Evolutionary conservation across 768 basidiomycete genomes (phyloP).

Genomic region (Trichaptum fuscoviolaceum): DNA sequence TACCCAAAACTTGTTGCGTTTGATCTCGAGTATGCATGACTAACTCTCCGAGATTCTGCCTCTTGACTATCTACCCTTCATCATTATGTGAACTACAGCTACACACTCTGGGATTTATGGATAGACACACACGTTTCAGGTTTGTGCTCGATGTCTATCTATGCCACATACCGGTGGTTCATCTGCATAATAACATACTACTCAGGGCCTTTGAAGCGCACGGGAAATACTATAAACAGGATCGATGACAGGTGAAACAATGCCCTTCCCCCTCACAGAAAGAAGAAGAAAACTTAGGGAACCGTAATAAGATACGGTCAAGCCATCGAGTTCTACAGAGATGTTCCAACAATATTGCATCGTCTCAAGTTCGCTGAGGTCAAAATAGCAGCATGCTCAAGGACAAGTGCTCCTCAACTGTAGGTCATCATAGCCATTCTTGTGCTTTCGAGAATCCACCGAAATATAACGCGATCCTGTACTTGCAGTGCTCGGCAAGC

Average conservation of each 20-base stretch:
- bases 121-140: conserved; percentile 73
- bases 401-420: conserved; percentile 66
- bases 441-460: background rate
- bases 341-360: conserved; percentile 72
- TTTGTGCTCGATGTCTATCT: conserved; percentile 14
- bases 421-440: conserved; percentile 30
- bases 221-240: conserved; percentile 39
- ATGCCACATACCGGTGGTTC: too few relatives aligned
- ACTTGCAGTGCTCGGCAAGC: conserved; percentile 65
- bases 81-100: conserved; percentile 39
- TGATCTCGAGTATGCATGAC: conserved; percentile 64
- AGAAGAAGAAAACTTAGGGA: background rate
- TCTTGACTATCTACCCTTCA: background rate
- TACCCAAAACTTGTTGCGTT: conserved; percentile 70
- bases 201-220: conserved; percentile 47
- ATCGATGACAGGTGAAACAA: conserved; percentile 36
- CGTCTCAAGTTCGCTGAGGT: conserved; percentile 44
- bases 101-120: conserved; percentile 85
- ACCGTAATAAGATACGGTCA: conserved; percentile 40
- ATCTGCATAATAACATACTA: background rate
- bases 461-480: conserved; percentile 5
- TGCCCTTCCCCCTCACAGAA: too few relatives aligned
- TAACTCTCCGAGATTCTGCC: background rate
- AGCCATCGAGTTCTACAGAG: conserved; percentile 63
- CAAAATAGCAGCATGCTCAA: conserved; percentile 66